A percentile compares a stretch with the other conserved stretches of the same genome.
phyloP scores from a whole-genome alignment of 345 rosid species.

The Hibiscus trionum region DNA sequence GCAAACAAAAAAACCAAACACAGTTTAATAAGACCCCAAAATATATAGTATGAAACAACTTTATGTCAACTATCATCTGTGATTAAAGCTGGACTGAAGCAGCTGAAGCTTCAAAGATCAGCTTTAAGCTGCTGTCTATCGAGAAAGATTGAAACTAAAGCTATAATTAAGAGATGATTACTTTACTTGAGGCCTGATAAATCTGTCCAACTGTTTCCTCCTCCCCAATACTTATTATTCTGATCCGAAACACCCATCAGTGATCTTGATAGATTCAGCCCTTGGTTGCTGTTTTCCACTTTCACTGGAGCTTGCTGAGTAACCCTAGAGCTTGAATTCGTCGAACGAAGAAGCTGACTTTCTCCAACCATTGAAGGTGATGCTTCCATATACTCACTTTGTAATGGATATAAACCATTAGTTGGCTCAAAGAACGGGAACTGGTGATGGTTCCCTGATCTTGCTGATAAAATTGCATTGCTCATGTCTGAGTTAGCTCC shows the following conservation, averaged over 20 bases:
- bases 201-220: slow-evolving; percentile 34
- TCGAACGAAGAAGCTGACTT: slow-evolving; percentile 15
- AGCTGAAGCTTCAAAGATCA: slow-evolving; percentile 11
- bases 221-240: slow-evolving; percentile 38
- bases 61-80: slow-evolving; percentile 4
- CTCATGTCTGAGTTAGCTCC: slow-evolving; percentile 27
- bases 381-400: slow-evolving; percentile 24
- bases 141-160: not conserved
- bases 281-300: slow-evolving; percentile 37
- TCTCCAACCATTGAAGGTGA: slow-evolving; percentile 15
- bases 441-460: slow-evolving; percentile 28
- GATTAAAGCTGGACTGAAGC: slow-evolving; percentile 1
- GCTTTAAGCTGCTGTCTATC: not conserved
- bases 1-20: slow-evolving; percentile 13
- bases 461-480: slow-evolving; percentile 22
- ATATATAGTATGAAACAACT: not conserved
- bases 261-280: slow-evolving; percentile 32
- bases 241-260: slow-evolving; percentile 25
- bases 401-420: slow-evolving; percentile 31
- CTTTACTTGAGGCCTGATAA: slow-evolving; percentile 37
- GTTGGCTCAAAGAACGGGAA: slow-evolving; percentile 45
- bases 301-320: slow-evolving; percentile 45
- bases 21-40: not conserved
- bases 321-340: slow-evolving; percentile 45
- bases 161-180: slow-evolving; percentile 24